Evolutionary conservation across 306 rosid species (phyloP), one percentile per base, ranked within the genome.

Genomic region (Prunus fruticosa): DNA sequence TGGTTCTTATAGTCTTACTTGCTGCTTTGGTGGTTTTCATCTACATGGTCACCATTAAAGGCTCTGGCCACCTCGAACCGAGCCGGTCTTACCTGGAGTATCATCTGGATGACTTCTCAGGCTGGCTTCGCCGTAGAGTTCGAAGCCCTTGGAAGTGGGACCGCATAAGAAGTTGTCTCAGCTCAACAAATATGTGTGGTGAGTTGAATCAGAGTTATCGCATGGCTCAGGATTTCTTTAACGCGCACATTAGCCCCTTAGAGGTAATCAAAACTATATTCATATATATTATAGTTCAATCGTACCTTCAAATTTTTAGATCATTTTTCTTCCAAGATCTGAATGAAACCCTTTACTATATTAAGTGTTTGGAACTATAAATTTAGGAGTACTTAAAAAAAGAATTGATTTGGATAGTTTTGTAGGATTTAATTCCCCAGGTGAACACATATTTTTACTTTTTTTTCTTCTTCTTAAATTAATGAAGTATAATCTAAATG

Each of bases 191-290:
- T 34, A 86, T 86, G 88, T 95, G 99, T 64, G 86, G 85, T 63
- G 91, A 90, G 86, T 76, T 95, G 82, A 95, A 86, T 64, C 99
- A 95, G 68, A 90, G 69, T 45, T 95, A 58, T 43, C 79, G 92
- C 30, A 86, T 88, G 97, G 91, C 97, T 85, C 93, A 84, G 52
- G 97, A 95, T 66, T 95, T 90, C 80, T 92, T 95, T 49, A 88
- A 86, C 28, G 91, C 99, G 0, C 96, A 34, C 74, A 73, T 95
- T 7, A 85, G 79, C 5, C 93, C 99, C 68, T 81, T 90, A 75
- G 93, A 95, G 99, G 99, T 91, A 58, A 23, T 11, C 53, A 38
- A 38, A 38, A 38, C 43, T 38, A 7, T 38, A 38, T 7, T 38
- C 9, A 38, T 7, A 7, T 38, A 38, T 38, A 38, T 38, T 38